phyloP scores from a whole-genome alignment of 2,329 filamentous ascomycete genomes.

The Ramularia endophylla region DNA sequence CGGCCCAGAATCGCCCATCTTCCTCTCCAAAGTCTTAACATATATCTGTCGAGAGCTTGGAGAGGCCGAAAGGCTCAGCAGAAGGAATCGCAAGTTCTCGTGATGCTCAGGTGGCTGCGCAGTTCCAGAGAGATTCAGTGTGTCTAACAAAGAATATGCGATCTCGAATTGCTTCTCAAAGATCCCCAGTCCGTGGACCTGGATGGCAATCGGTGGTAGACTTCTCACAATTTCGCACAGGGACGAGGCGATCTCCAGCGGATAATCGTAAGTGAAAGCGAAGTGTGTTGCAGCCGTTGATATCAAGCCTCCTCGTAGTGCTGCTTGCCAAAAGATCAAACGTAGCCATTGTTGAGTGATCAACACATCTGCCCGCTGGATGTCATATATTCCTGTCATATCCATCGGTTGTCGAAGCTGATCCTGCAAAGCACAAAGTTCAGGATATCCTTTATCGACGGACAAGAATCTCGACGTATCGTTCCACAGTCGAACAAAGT shows the following conservation, averaged over 20 bases:
- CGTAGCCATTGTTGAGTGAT: constrained; percentile 19
- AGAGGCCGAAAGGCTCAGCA: constrained; percentile 11
- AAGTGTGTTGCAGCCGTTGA: constrained; percentile 10
- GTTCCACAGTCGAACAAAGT: constrained; percentile 13
- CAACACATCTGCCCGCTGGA: constrained; percentile 14
- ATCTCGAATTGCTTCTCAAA: constrained; percentile 20
- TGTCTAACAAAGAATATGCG: constrained; percentile 14
- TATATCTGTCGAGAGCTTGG: constrained; percentile 15
- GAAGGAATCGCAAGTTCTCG: constrained; percentile 11
- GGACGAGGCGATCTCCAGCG: constrained; percentile 11
- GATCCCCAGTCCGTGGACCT: constrained; percentile 10
- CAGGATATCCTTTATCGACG: constrained; percentile 2
- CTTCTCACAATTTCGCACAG: constrained; percentile 13
- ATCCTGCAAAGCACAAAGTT: constrained; percentile 7
- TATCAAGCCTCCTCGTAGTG: constrained; percentile 10
- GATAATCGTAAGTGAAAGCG: constrained; percentile 14
- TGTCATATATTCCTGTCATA: constrained; percentile 8
- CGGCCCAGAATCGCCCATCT: constrained; percentile 10
- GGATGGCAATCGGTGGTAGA: constrained; percentile 12
- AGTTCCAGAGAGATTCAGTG: constrained; percentile 7
- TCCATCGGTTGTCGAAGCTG: constrained; percentile 9
- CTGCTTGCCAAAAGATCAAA: constrained; percentile 18
- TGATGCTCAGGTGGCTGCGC: constrained; percentile 9
- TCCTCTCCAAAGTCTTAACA: constrained; percentile 15
- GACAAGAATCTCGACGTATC: constrained; percentile 2